Percentiles rank a stretch among this genome's conserved stretches.
These are phyloP conservation scores for Triticum turgidum DNA, from an alignment of 176 grass and related monocot genomes.

Conservation along the genomic window DNA sequence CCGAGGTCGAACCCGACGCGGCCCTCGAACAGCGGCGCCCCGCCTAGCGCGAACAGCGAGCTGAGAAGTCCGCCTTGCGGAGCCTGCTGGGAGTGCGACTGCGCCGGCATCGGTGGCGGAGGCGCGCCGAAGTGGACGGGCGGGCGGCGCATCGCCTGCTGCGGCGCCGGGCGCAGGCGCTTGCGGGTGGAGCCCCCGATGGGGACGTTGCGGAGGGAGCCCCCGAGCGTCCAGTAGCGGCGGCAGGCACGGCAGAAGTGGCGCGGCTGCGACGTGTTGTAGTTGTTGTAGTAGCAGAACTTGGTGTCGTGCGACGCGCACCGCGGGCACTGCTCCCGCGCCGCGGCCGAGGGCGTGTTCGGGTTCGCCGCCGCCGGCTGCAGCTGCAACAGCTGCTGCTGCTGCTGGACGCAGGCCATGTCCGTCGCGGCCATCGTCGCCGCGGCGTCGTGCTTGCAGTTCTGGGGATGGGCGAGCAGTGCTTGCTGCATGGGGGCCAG, in stretches of 20 bases:
- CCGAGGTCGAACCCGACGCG: slow-evolving; percentile 68
- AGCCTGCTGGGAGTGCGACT: background rate
- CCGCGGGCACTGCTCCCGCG: slow-evolving; percentile 77
- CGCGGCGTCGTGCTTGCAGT: slow-evolving; percentile 22
- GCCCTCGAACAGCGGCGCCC: slow-evolving; percentile 48
- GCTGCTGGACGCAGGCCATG: slow-evolving; percentile 43
- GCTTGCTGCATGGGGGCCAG: slow-evolving; percentile 1
- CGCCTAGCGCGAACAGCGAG: slow-evolving; percentile 57
- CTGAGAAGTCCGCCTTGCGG: slow-evolving; percentile 33
- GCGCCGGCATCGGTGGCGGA: slow-evolving; percentile 13
- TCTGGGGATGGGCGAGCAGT: background rate
- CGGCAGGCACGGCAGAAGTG: slow-evolving; percentile 97
- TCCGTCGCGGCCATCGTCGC: background rate
- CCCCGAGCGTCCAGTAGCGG: slow-evolving; percentile 97
- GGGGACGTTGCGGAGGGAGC: slow-evolving; percentile 90
- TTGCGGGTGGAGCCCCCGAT: slow-evolving; percentile 92
- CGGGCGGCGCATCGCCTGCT: background rate
- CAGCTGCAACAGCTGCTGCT: slow-evolving; percentile 1
- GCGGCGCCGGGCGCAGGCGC: slow-evolving; percentile 54
- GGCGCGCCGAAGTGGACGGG: slow-evolving; percentile 19
- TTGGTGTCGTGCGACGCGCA: slow-evolving; percentile 95
- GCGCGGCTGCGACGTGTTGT: slow-evolving; percentile 94
- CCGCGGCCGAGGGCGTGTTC: background rate
- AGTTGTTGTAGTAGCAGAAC: slow-evolving; percentile 99
- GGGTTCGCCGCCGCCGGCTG: background rate